Percentiles rank a stretch among this genome's conserved stretches.
phyloP scores from a whole-genome alignment of 1,284 basidiomycete genomes.

The Tilletia horrida region DNA sequence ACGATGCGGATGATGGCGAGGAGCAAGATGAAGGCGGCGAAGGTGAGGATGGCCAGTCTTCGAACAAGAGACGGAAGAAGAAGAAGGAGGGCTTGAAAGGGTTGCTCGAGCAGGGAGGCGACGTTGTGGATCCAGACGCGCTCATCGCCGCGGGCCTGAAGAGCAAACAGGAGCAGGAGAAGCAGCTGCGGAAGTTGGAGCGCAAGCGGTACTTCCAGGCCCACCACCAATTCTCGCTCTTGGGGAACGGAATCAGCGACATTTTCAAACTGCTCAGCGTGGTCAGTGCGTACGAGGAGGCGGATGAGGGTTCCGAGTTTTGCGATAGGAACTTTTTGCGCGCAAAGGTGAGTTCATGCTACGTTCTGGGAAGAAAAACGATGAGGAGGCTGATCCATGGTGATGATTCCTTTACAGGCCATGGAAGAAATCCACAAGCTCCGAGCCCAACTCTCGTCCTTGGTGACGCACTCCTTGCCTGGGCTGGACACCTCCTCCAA shows the following conservation, averaged over 20 bases:
- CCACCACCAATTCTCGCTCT: conserved; percentile 68
- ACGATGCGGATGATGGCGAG: conserved; percentile 57
- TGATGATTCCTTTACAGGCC: conserved; percentile 58
- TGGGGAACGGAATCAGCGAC: conserved; percentile 84
- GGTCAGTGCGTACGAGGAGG: conserved; percentile 92
- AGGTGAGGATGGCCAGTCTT: conserved; percentile 54
- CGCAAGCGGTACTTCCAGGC: conserved; percentile 61
- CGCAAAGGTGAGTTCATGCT: conserved; percentile 70
- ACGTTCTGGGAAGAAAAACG: too few relatives aligned
- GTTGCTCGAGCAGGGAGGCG: background rate
- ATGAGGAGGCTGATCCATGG: too few relatives aligned
- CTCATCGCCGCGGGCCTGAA: conserved; percentile 48
- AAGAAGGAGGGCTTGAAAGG: conserved; percentile 64
- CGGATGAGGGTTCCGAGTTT: conserved; percentile 71
- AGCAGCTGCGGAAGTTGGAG: conserved; percentile 65
- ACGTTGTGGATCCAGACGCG: conserved; percentile 19
- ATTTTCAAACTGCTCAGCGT: conserved; percentile 83
- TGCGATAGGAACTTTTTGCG: conserved; percentile 88
- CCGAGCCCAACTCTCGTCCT: conserved; percentile 67
- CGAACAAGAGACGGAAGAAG: conserved; percentile 43
- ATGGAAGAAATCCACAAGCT: conserved; percentile 99
- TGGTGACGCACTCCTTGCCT: conserved; percentile 35
- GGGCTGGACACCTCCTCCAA: conserved; percentile 29
- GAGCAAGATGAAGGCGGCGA: conserved; percentile 12
- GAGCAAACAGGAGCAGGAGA: conserved; percentile 63